Conservation (phyloP, 306 rosid genomes). For the Medicago lupulina region DNA sequence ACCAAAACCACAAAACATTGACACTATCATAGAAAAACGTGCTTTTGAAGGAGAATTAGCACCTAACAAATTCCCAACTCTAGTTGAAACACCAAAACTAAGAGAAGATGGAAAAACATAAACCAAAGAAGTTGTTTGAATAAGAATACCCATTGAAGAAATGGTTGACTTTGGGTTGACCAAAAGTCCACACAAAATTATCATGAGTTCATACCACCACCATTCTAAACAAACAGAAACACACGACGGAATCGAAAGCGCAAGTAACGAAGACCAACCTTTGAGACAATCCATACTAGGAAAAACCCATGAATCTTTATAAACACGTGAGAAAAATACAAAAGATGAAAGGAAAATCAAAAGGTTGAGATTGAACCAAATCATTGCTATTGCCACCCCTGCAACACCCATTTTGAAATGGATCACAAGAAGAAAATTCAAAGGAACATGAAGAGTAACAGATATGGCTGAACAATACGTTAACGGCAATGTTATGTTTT, state of each 20-base stretch:
- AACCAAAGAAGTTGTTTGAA: slow-evolving; percentile 83
- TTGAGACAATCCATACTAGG: slow-evolving; percentile 72
- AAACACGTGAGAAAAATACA: slow-evolving; percentile 72
- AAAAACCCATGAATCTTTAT: slow-evolving; percentile 85
- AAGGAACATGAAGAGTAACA: slow-evolving; percentile 77
- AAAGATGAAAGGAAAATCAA: slow-evolving; percentile 65
- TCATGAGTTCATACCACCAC: slow-evolving; percentile 99
- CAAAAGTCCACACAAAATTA: slow-evolving; percentile 79
- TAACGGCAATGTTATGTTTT: slow-evolving; percentile 74
- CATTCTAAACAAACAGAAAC: slow-evolving; percentile 93
- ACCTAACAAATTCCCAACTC: slow-evolving; percentile 82
- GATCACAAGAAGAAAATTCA: slow-evolving; percentile 71
- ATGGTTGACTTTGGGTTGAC: slow-evolving; percentile 81
- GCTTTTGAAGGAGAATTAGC: slow-evolving; percentile 81
- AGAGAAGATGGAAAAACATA: slow-evolving; percentile 90
- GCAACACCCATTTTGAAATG: slow-evolving; percentile 77
- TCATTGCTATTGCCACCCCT: slow-evolving; percentile 92
- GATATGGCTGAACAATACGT: slow-evolving; percentile 85
- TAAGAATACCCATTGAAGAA: slow-evolving; percentile 91
- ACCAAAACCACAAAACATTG: slow-evolving; percentile 57
- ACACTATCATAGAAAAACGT: slow-evolving; percentile 75
- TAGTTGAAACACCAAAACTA: slow-evolving; percentile 83
- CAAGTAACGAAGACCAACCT: slow-evolving; percentile 79
- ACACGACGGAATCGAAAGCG: slow-evolving; percentile 83
- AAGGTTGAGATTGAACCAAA: slow-evolving; percentile 71